Base-by-base conservation (phyloP, 176 grass and related monocot species). In the Phragmites australis region DNA sequence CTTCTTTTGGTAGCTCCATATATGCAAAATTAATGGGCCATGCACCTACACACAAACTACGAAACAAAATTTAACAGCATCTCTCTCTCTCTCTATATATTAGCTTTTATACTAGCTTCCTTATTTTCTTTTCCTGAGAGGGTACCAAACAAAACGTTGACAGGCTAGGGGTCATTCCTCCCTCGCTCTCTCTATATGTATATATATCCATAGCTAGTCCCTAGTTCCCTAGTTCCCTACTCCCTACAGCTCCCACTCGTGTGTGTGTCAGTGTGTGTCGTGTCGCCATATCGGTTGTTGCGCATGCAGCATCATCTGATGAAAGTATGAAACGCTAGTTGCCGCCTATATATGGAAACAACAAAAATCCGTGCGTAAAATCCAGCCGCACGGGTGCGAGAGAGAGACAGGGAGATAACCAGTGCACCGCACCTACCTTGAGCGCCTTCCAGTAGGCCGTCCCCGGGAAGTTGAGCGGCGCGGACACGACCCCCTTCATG, bases 401-500 rank as follows among this genome's bases (percentile, higher is more conserved):
- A 11, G 26, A 51, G 43, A 11, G 68, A 71, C 39, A 72, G 46
- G 11, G 34, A 15, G 59, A 30, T 14, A 8, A 1, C 34, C 5
- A 31, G 6, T 37, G 34, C 34, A 37, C 34, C 5, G 26, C 15
- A 84, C 61, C 12, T 83, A 93, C 94, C 87, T 91, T 98, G 52
- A 95, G 83, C 83, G 96, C 96, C 80, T 93, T 98, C 88, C 90
- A 86, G 81, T 98, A 98, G 8, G 96, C 34, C 48, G 92, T 98
- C 43, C 96, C 96, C 9, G 96, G 96, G 59, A 98, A 91, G 80
- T 98, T 98, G 19, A 98, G 85, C 29, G 96, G 96, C 65, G 90
- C 81, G 32, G 96, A 94, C 8, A 98, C 88, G 3, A 98, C 88
- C 8, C 96, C 96, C 69, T 95, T 98, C 96, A 98, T 98, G 96